These are phyloP conservation scores for Aureococcus anophagefferens DNA, from an alignment of 108 stramenopile genomes.

Conservation along the genomic window DNA sequence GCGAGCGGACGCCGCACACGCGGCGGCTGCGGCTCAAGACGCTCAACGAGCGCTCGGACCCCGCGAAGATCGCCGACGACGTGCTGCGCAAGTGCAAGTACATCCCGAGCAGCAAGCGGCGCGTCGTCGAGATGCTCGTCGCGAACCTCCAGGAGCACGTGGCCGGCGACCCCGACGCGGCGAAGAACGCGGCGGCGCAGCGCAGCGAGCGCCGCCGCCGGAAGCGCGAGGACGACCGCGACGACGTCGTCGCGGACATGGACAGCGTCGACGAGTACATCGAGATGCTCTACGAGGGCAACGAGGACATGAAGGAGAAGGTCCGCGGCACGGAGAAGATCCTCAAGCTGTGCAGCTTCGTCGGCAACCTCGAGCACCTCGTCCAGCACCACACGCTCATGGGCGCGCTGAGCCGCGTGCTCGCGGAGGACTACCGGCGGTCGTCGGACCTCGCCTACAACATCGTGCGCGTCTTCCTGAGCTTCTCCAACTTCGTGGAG, in stretches of 20 bases:
- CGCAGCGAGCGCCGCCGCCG: neutral
- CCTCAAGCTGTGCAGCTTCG: constrained; percentile 38
- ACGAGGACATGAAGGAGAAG: constrained; percentile 23
- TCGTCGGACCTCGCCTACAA: constrained; percentile 43
- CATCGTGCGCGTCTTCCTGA: constrained; percentile 44
- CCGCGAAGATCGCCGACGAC: constrained; percentile 28
- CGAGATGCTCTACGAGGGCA: constrained; percentile 46
- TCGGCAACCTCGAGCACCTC: constrained; percentile 42
- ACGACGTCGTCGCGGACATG: constrained; percentile 30
- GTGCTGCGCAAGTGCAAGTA: constrained; percentile 49
- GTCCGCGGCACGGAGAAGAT: constrained; percentile 21
- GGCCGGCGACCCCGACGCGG: neutral
- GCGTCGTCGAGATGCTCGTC: constrained; percentile 16
- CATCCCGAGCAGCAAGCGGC: constrained; percentile 26
- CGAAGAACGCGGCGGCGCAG: neutral
- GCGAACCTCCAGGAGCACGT: constrained; percentile 1
- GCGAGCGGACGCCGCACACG: constrained; percentile 7
- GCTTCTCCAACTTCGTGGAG: constrained; percentile 51
- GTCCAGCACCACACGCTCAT: constrained; percentile 50
- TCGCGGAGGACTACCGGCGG: constrained; percentile 50
- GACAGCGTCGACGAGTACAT: constrained; percentile 46
- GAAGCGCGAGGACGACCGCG: constrained; percentile 15
- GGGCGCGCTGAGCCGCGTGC: constrained; percentile 43
- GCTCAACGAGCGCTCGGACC: constrained; percentile 3
- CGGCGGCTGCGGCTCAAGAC: neutral